Conservation (phyloP, 1,139 yeast species). For the Protomyces inundatus region DNA sequence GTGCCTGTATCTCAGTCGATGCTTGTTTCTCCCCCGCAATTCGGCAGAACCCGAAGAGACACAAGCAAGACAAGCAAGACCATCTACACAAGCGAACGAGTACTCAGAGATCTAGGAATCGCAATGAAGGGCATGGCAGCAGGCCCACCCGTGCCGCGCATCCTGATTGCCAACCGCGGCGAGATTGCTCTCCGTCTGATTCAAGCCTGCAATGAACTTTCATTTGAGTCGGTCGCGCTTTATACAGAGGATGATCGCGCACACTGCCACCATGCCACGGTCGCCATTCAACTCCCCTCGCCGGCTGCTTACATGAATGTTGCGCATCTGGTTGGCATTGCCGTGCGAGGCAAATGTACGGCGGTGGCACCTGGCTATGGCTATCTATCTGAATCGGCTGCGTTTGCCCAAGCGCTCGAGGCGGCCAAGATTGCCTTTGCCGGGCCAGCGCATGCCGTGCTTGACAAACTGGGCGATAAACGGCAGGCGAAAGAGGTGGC, state of each 20-base stretch:
- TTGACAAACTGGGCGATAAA: slow-evolving; percentile 82
- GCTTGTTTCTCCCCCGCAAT: background rate
- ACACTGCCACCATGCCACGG: slow-evolving; percentile 90
- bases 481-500: slow-evolving; percentile 97
- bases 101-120: background rate
- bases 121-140: background rate
- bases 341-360: slow-evolving; percentile 74
- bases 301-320: slow-evolving; percentile 84
- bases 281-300: slow-evolving; percentile 61
- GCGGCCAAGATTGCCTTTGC: slow-evolving; percentile 82
- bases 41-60: background rate
- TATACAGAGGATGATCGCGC: slow-evolving; percentile 94
- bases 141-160: slow-evolving; percentile 36
- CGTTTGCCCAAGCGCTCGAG: slow-evolving; percentile 81
- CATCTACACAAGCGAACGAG: no score
- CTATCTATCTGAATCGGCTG: slow-evolving; percentile 92
- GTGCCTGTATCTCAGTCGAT: no score
- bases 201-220: slow-evolving; percentile 81
- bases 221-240: slow-evolving; percentile 96
- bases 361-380: slow-evolving; percentile 98
- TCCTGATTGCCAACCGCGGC: slow-evolving; percentile 93
- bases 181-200: slow-evolving; percentile 95
- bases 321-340: slow-evolving; percentile 79
- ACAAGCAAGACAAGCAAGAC: no score
- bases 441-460: slow-evolving; percentile 58